Base-by-base conservation (phyloP, 2,329 filamentous ascomycete species). In the Trichoderma koningii region DNA sequence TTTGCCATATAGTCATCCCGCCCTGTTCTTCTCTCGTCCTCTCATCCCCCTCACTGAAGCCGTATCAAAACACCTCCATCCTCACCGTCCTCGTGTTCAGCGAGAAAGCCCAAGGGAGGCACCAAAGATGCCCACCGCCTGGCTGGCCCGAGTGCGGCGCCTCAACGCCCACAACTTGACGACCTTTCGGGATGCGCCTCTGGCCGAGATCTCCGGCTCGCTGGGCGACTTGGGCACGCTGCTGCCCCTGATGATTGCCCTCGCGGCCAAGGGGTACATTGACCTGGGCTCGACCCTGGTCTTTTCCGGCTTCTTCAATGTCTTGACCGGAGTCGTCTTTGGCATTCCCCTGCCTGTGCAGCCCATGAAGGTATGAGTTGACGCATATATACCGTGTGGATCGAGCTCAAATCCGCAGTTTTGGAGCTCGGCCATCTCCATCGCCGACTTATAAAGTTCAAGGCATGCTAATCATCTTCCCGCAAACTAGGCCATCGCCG, bases 331-430 rank as follows among this genome's bases (percentile, higher is more conserved):
- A 19, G 73, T 88, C 1, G 77, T 89, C 38, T 98, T 97, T 72
- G 94, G 94, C 7, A 89, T 98, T 47, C 94, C 94, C 2, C 79
- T 97, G 3, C 93, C 93, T 0, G 93, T 97, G 0, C 93, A 97
- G 78, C 93, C 93, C n/a, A 89, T 89, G 86, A 89, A 89, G 79
- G 84, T 85, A 65, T 44, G 66, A 38, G 14, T 47, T 34, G 30
- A 12, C 7, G 26, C 12, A 5, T 30, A 17, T 63, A 23, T 62
- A 23, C 21, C 1, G n/a, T 53, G 45, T 19, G 10, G 28, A 47
- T 28, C 23, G 53, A 10, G 28, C 21, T 44, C 34, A 19, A n/a
- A 26, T 50, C 55, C 63, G 50, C 30, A 15, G 9, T 28, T 15
- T 47, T 47, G 2, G 41, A 63, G 28, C 59, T 62, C 38, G 26